Percentiles rank a stretch among this genome's conserved stretches.
Evolutionary conservation across 805 yeast genomes (phyloP).

Genomic region (Huiozyma sinensis): DNA sequence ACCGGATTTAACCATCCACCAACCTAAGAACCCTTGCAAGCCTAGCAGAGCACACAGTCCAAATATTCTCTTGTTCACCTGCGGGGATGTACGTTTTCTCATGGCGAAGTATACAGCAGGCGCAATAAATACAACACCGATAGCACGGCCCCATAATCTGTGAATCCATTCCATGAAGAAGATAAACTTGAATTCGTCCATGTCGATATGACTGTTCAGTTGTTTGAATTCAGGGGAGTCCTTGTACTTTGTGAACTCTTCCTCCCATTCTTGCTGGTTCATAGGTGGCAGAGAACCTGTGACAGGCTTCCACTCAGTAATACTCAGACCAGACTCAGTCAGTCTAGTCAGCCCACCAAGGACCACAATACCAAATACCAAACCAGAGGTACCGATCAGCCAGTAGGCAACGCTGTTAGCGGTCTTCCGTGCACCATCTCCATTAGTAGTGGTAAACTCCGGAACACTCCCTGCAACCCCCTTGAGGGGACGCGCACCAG

Average conservation of each 20-base stretch:
- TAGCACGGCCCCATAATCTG: constrained; percentile 81
- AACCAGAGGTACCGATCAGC: constrained; percentile 75
- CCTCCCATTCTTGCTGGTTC: constrained; percentile 71
- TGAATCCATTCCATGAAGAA: constrained; percentile 98
- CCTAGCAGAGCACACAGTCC: constrained; percentile 74
- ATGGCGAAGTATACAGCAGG: constrained; percentile 80
- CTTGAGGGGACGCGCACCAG: background rate
- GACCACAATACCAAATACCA: constrained; percentile 93
- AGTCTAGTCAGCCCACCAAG: constrained; percentile 91
- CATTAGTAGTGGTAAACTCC: no score
- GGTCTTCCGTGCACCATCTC: constrained; percentile 12
- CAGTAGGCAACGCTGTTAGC: constrained; percentile 69
- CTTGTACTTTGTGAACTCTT: constrained; percentile 70
- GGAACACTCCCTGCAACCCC: no score
- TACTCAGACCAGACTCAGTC: constrained; percentile 91
- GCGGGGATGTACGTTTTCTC: constrained; percentile 52
- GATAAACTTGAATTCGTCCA: constrained; percentile 91
- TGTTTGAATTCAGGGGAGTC: constrained; percentile 85
- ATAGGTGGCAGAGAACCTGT: constrained; percentile 92
- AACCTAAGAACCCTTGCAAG: constrained; percentile 90
- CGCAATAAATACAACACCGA: constrained; percentile 69
- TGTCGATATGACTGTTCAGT: constrained; percentile 67
- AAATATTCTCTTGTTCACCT: constrained; percentile 55
- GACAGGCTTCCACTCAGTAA: constrained; percentile 97
- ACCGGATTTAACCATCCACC: constrained; percentile 99